Evolutionary conservation across 2,329 filamentous ascomycete genomes (phyloP).

Genomic region (Calonectria montana): DNA sequence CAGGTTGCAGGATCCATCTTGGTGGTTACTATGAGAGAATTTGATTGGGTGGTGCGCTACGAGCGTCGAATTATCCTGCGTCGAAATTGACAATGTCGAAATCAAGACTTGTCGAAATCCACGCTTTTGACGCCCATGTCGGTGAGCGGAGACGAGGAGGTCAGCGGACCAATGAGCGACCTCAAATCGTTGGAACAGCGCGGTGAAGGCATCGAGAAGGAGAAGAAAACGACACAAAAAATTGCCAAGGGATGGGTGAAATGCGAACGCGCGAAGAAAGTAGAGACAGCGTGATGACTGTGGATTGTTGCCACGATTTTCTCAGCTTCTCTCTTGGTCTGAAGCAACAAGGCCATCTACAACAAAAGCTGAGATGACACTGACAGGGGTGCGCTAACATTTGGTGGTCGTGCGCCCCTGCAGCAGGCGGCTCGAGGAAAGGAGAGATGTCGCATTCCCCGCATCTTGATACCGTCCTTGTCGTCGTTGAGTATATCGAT

Average conservation of each 20-base stretch:
- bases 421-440: background rate
- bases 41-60: background rate
- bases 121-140: background rate
- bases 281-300: too few species aligned
- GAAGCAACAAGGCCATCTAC: too few species aligned
- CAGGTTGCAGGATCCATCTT: background rate
- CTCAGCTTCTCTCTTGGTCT: too few species aligned
- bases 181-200: background rate
- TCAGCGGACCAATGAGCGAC: background rate
- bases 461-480: background rate
- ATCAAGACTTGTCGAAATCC: background rate
- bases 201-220: background rate
- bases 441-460: background rate
- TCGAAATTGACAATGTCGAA: background rate
- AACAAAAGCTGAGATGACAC: too few species aligned
- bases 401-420: background rate
- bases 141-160: background rate
- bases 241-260: background rate
- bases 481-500: too few species aligned
- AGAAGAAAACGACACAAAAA: background rate
- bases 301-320: too few species aligned
- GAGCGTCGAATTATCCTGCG: background rate
- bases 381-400: background rate
- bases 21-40: background rate
- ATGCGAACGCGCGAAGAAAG: too few species aligned